Conservation (phyloP, 2,329 filamentous ascomycete species). For the Calonectria multiphialidica region DNA sequence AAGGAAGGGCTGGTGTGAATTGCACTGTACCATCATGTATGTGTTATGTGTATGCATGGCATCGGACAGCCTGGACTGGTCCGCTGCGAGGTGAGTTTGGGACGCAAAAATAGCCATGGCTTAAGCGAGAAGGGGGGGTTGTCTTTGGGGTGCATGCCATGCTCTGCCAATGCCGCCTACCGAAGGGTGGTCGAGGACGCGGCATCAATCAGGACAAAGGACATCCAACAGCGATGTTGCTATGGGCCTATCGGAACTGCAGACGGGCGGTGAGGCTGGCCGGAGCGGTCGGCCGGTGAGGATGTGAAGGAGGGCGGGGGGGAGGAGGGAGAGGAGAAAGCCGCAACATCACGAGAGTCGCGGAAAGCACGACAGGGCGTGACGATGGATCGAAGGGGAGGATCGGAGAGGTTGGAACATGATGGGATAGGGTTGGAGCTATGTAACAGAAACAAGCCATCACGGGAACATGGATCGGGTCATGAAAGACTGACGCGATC, state of each 20-base stretch:
- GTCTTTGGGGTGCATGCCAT: slow-evolving; percentile 1
- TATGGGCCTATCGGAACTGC: slow-evolving; percentile 32
- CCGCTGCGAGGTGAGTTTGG: slow-evolving; percentile 7
- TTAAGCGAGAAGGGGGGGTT: slow-evolving; percentile 4
- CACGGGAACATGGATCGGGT: slow-evolving; percentile 3
- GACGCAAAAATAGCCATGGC: slow-evolving; percentile 20
- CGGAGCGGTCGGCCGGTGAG: slow-evolving; percentile 27
- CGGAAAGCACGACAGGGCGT: background rate
- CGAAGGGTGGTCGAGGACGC: slow-evolving; percentile 6
- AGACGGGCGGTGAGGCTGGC: slow-evolving; percentile 36
- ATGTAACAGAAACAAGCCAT: background rate
- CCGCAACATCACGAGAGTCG: slow-evolving; percentile 8
- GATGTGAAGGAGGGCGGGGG: slow-evolving; percentile 2
- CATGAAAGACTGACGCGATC: slow-evolving; percentile 13
- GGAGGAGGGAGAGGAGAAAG: background rate
- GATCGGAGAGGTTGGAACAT: background rate
- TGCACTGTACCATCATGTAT: background rate
- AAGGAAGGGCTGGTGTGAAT: slow-evolving; percentile 2
- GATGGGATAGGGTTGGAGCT: slow-evolving; percentile 5
- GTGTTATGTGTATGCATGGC: slow-evolving; percentile 10
- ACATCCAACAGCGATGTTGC: slow-evolving; percentile 3
- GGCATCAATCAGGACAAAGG: slow-evolving; percentile 23
- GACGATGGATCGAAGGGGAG: background rate
- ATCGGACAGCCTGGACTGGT: slow-evolving; percentile 18
- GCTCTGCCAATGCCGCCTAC: background rate